Percentiles rank a stretch among this genome's conserved stretches.
Conservation (phyloP, 257 asterid genomes). For the Cynanchum wilfordii region DNA sequence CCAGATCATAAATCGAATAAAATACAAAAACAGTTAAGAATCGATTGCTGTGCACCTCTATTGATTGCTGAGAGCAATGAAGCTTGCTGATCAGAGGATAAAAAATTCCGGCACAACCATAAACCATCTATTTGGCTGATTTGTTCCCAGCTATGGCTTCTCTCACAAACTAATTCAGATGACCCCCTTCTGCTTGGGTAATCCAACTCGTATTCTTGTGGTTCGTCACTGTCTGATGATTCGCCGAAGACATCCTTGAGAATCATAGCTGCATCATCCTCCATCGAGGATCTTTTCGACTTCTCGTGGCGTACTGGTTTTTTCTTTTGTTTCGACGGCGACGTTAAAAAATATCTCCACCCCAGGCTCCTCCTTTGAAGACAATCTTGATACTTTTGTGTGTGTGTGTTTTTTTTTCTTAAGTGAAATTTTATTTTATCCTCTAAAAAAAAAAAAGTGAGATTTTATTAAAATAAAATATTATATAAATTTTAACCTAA, state of each 20-base stretch:
- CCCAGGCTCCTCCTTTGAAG: too few relatives aligned
- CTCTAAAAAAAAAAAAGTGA: too few relatives aligned
- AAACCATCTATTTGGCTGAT: conserved; percentile 64
- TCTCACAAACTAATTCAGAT: conserved; percentile 33
- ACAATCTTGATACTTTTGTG: too few relatives aligned
- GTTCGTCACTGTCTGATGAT: conserved; percentile 44
- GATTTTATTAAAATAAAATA: too few relatives aligned
- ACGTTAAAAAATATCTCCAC: too few relatives aligned
- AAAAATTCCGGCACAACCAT: conserved; percentile 62
- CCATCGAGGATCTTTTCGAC: conserved; percentile 6
- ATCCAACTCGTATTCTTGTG: conserved; percentile 12
- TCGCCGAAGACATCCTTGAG: conserved; percentile 72
- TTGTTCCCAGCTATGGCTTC: conserved; percentile 53
- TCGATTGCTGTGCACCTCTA: conserved; percentile 32
- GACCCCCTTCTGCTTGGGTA: conserved; percentile 18
- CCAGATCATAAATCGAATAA: neutral
- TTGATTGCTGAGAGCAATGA: conserved; percentile 54
- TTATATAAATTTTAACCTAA: too few relatives aligned
- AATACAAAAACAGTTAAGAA: neutral
- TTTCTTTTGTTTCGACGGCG: neutral
- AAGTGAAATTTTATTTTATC: too few relatives aligned
- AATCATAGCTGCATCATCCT: conserved; percentile 8
- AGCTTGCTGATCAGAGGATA: conserved; percentile 55
- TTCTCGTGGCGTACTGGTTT: neutral
- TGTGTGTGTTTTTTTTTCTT: too few relatives aligned